These are phyloP conservation scores for Lantana camara DNA, from an alignment of 257 asterid genomes.

Conservation along the genomic window DNA sequence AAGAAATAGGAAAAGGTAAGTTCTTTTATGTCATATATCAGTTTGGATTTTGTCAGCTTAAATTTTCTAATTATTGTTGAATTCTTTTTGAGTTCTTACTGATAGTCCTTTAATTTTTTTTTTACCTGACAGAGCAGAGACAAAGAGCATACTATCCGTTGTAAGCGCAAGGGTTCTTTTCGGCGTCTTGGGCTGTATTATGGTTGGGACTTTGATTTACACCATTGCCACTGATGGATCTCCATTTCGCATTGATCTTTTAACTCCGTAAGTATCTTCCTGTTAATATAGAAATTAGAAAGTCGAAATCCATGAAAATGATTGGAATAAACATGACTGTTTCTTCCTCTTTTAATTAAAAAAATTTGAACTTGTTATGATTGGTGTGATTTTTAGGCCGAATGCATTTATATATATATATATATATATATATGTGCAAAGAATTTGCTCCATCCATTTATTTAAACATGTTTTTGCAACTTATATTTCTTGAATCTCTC, in stretches of 20 bases:
- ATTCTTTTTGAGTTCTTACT: constrained; percentile 5
- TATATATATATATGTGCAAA: too few species aligned
- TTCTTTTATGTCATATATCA: neutral
- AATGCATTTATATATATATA: too few species aligned
- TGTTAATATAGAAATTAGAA: neutral
- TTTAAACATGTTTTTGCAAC: neutral
- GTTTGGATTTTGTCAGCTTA: too few species aligned
- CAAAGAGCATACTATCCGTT: constrained; percentile 51
- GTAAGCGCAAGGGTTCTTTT: constrained; percentile 56
- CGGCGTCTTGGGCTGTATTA: constrained; percentile 64
- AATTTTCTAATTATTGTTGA: too few species aligned
- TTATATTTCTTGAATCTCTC: constrained; percentile 17
- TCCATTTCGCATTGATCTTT: constrained; percentile 67
- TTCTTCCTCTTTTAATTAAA: neutral
- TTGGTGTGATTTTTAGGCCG: neutral
- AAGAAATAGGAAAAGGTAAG: constrained; percentile 59
- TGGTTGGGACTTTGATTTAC: constrained; percentile 71
- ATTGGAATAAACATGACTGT: neutral
- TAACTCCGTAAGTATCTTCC: constrained; percentile 64
- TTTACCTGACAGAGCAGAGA: constrained; percentile 48
- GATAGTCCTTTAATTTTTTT: constrained; percentile 4
- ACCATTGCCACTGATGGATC: constrained; percentile 69
- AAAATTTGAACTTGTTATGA: too few species aligned
- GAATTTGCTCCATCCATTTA: too few species aligned
- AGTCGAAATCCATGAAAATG: neutral